These are phyloP conservation scores for Ramaria sp. DNA, from an alignment of 768 basidiomycete species.

Conservation along the genomic window DNA sequence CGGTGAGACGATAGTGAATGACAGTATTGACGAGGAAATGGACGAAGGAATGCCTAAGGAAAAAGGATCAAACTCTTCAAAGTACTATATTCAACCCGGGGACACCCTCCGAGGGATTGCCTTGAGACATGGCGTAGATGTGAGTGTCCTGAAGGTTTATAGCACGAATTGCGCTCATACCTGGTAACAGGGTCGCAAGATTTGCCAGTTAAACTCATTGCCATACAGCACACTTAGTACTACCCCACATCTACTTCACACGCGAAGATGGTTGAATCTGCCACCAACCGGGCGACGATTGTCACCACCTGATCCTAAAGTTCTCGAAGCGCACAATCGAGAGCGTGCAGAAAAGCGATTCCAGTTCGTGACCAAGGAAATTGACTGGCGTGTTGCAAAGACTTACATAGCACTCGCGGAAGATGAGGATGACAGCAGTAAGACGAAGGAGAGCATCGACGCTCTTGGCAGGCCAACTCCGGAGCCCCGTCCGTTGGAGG, in stretches of 20 bases:
- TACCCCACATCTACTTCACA: slow-evolving; percentile 66
- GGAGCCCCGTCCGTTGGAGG: slow-evolving; percentile 24
- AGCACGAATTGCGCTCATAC: neutral
- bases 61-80: slow-evolving; percentile 12
- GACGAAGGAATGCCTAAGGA: too few relatives aligned
- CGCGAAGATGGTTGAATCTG: slow-evolving; percentile 44
- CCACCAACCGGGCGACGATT: slow-evolving; percentile 28
- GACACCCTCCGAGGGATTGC: slow-evolving; percentile 61
- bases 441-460: neutral
- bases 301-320: slow-evolving; percentile 22
- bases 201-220: slow-evolving; percentile 58
- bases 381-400: slow-evolving; percentile 53
- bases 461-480: neutral
- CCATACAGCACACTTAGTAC: slow-evolving; percentile 54
- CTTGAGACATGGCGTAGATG: slow-evolving; percentile 49
- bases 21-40: slow-evolving; percentile 9
- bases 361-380: slow-evolving; percentile 58
- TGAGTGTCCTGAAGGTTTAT: slow-evolving; percentile 23
- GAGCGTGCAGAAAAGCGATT: slow-evolving; percentile 50
- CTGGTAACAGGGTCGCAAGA: slow-evolving; percentile 36
- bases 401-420: slow-evolving; percentile 63
- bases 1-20: neutral
- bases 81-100: slow-evolving; percentile 42
- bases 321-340: slow-evolving; percentile 24
- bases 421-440: slow-evolving; percentile 14